Evolutionary conservation across 139 green algal genomes (phyloP), one percentile per base, ranked within the genome.

Genomic region (Volvox africanus): DNA sequence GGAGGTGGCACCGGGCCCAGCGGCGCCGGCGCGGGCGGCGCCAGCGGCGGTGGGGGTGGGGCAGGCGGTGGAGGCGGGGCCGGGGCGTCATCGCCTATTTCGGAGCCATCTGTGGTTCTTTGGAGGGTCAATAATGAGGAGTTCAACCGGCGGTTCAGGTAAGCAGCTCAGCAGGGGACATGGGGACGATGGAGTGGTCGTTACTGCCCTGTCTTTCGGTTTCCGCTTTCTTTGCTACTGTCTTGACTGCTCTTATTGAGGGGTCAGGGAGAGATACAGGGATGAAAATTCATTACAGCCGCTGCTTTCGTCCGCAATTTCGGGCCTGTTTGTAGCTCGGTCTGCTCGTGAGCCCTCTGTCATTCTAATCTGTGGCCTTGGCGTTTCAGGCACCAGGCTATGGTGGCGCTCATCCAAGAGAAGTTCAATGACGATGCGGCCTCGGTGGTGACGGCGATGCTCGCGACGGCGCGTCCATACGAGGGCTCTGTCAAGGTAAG

Each of bases 51-150:
- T 9, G 88, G 79, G 26, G 80, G 37, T 18, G 67, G n/a, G n/a
- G n/a, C n/a, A n/a, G n/a, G 67, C 35, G 83, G 83, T 36, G 84
- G 68, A 2, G 68, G 16, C 22, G 28, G 11, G 0, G 17, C 37
- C 1, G 65, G 62, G 0, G 14, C 82, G 16, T 36, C 62, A 2
- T 79, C 24, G n/a, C 24, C 61, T 1, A 14, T 35, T n/a, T 19
- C 61, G 1, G 87, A 87, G 65, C 88, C 80, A n/a, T 65, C 78
- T 14, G 77, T 80, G 30, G 77, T 97, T 35, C 93, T 97, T 81
- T 97, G 95, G 94, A 87, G 94, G 1, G 90, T 96, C 14, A 97
- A 97, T 85, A 86, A 82, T 6, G 95, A 97, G 37, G 95, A 97
- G 92, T 97, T 97, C 92, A 97, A 97, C 92, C 80, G 95, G 21